These are phyloP conservation scores for Geoglossum cookeanum DNA, from an alignment of 2,329 filamentous ascomycete species.

Conservation along the genomic window DNA sequence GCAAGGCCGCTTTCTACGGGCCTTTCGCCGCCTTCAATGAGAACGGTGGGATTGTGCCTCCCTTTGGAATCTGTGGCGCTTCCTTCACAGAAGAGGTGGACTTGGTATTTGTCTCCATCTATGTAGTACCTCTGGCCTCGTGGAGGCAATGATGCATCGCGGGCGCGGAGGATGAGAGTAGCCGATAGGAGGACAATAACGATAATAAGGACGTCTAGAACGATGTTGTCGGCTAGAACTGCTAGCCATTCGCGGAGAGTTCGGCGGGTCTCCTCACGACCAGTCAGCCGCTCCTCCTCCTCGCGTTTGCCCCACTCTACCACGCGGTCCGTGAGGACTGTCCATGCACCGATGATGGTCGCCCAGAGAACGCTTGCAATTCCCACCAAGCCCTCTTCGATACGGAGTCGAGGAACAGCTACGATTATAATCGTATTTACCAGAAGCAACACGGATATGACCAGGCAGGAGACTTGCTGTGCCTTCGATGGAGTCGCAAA, in stretches of 20 bases:
- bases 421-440: constrained; percentile 65
- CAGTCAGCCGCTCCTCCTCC: constrained; percentile 83
- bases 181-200: constrained; percentile 58
- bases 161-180: constrained; percentile 58
- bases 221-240: constrained; percentile 54
- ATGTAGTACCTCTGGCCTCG: constrained; percentile 65
- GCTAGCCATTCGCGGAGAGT: constrained; percentile 69
- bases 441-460: constrained; percentile 47
- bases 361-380: constrained; percentile 72
- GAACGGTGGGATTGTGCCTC: constrained; percentile 50
- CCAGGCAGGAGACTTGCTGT: constrained; percentile 51
- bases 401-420: constrained; percentile 50
- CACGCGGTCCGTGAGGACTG: constrained; percentile 56
- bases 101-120: constrained; percentile 63
- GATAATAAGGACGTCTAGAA: constrained; percentile 47
- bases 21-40: constrained; percentile 68
- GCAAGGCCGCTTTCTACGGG: constrained; percentile 65
- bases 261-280: constrained; percentile 67
- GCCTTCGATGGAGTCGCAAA: constrained; percentile 68
- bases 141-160: constrained; percentile 55
- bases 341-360: constrained; percentile 59
- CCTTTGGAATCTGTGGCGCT: constrained; percentile 39
- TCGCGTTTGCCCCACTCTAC: constrained; percentile 85
- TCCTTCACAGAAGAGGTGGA: constrained; percentile 76
- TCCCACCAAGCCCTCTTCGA: constrained; percentile 86